Evolutionary conservation across 225 moss, liverwort and hornwort genomes (phyloP), one percentile per base, ranked within the genome.

Genomic region (Bryum argenteum): DNA sequence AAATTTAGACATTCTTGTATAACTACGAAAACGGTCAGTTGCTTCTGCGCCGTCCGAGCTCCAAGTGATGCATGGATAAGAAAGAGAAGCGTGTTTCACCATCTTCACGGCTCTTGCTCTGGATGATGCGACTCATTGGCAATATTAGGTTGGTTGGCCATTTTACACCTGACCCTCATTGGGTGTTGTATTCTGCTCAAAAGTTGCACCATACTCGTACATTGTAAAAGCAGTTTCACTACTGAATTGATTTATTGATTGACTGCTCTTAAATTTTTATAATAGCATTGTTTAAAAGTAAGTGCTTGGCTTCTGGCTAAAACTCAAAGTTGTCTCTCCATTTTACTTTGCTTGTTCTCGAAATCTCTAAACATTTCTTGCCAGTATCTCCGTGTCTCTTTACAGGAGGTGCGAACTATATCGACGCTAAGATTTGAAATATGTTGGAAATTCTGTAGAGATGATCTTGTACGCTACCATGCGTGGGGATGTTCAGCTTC

Each of bases 141-240:
- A 45, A 21, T 57, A 57, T 53, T 76, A 72, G 33, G 15, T 48
- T 15, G 58, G 67, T 67, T 71, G 57, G 45, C 60, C 77, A 52
- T 55, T 61, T 43, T 66, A 58, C 57, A 67, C 71, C 54, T 72
- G 69, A 43, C 84, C 78, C 81, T 85, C 75, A 85, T 85, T 85
- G 84, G 84, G 81, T 85, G 75, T 58, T 85, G 78, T 78, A 72
- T 60, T 78, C 74, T 70, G 70, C 74, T 74, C 55, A 48, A 60
- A 77, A 77, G 39, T n/a, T 77, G 77, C 73, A n/a, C 47, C 65
- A 69, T 59, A 64, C 37, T 69, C 73, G 39, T 77, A 54, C 69
- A 38, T 47, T 64, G 53, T 60, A 12, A 52, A 58, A 69, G 58
- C 69, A 64, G 45, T 53, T 69, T 40, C 28, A 54, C 53, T 54